Evolutionary conservation across 768 basidiomycete species (phyloP).

Genomic region (Kwoniella newhampshirensis): DNA sequence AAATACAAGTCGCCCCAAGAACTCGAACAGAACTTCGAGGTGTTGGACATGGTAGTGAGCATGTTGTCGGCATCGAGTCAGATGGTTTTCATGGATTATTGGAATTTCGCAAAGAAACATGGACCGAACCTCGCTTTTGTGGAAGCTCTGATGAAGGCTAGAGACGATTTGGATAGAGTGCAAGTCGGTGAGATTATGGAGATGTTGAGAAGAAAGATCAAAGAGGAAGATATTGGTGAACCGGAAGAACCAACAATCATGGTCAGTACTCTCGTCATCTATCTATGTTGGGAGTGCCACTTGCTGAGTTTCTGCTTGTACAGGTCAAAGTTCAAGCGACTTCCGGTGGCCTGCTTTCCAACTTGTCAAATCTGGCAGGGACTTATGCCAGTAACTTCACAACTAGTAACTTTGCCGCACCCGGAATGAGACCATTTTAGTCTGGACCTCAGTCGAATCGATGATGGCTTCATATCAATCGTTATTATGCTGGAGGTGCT

Average conservation of each 20-base stretch:
- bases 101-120: slow-evolving; percentile 85
- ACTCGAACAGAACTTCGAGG: slow-evolving; percentile 77
- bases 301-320: neutral
- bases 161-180: slow-evolving; percentile 87
- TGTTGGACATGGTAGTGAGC: slow-evolving; percentile 76
- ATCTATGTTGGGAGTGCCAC: no score
- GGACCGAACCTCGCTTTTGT: slow-evolving; percentile 91
- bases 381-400: slow-evolving; percentile 31
- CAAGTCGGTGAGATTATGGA: slow-evolving; percentile 89
- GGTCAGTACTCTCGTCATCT: no score
- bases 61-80: slow-evolving; percentile 83
- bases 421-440: neutral
- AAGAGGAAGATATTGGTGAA: slow-evolving; percentile 64
- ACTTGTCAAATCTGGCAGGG: slow-evolving; percentile 34
- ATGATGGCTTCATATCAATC: no score
- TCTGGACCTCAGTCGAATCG: no score
- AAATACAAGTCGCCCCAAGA: slow-evolving; percentile 74
- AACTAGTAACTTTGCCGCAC: slow-evolving; percentile 11
- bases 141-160: slow-evolving; percentile 81
- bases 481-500: no score
- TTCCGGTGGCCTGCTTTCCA: slow-evolving; percentile 33
- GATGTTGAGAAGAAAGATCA: slow-evolving; percentile 84
- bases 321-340: slow-evolving; percentile 38
- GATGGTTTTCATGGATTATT: slow-evolving; percentile 88
- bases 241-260: slow-evolving; percentile 53